Conservation (phyloP, 768 basidiomycete species). For the Tulasnella sp. region DNA sequence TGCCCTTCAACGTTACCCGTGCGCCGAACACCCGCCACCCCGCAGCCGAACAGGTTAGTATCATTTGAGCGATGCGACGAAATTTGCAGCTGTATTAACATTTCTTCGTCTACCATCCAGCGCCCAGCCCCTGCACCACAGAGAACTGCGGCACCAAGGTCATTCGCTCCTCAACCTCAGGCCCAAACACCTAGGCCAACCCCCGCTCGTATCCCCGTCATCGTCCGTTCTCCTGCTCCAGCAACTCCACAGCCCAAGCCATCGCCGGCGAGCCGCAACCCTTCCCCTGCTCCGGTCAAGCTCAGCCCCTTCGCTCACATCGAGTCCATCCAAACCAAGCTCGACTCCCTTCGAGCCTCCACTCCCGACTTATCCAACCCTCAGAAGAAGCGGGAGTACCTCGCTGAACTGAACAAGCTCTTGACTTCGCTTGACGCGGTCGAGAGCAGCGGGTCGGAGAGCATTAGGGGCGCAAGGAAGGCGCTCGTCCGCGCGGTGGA, state of each 20-base stretch:
- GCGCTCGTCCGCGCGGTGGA: conserved; percentile 63
- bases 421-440: conserved; percentile 70
- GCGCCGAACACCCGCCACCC: neutral
- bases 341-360: conserved; percentile 48
- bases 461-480: conserved; percentile 57
- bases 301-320: conserved; percentile 48
- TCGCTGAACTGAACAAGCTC: conserved; percentile 62
- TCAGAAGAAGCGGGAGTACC: conserved; percentile 61
- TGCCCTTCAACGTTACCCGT: neutral
- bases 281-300: conserved; percentile 13
- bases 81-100: neutral
- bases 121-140: neutral
- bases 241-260: neutral
- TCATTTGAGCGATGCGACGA: neutral
- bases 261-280: neutral
- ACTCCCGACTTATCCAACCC: conserved; percentile 59
- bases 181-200: neutral
- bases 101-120: neutral
- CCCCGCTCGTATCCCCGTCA: neutral
- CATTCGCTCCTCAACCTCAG: neutral
- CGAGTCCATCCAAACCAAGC: conserved; percentile 49
- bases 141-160: neutral
- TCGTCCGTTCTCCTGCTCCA: neutral
- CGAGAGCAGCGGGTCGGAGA: conserved; percentile 62
- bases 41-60: neutral